Evolutionary conservation across 202 grass and related monocot genomes (phyloP).

Genomic region (Elaeis oleifera): DNA sequence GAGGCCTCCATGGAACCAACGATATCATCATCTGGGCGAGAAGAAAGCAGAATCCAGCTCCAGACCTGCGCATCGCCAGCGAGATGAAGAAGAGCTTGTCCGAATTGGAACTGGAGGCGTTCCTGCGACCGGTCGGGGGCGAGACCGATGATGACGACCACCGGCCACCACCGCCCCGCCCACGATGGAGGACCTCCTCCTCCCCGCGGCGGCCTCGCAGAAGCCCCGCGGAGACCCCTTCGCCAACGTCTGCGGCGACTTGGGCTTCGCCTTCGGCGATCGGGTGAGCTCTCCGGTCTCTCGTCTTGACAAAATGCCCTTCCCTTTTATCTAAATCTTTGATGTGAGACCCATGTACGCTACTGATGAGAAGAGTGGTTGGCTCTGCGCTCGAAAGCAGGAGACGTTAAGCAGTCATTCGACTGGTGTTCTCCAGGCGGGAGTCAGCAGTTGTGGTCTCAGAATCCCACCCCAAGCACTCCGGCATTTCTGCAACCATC

Average conservation of each 20-base stretch:
- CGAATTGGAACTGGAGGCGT: constrained; percentile 57
- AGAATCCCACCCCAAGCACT: constrained; percentile 31
- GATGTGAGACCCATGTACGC: background rate
- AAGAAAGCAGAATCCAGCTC: constrained; percentile 16
- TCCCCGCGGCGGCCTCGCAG: background rate
- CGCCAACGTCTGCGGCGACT: constrained; percentile 17
- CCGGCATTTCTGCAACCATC: constrained; percentile 48
- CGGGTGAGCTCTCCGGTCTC: constrained; percentile 22
- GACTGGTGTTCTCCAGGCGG: constrained; percentile 23
- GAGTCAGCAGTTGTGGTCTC: constrained; percentile 41
- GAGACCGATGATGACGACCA: background rate
- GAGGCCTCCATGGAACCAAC: constrained; percentile 7
- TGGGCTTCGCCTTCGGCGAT: constrained; percentile 28
- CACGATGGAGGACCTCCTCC: constrained; percentile 3
- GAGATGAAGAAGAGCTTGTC: constrained; percentile 82
- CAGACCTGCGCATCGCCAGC: background rate
- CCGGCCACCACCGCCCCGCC: constrained; percentile 16
- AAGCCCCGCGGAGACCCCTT: constrained; percentile 9
- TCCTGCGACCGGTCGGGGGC: constrained; percentile 21
- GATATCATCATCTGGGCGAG: background rate
- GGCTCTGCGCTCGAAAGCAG: constrained; percentile 28
- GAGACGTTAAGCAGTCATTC: constrained; percentile 24
- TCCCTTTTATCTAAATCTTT: background rate
- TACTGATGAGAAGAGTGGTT: background rate
- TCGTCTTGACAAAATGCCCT: background rate